These are phyloP conservation scores for Ochetophila trinervis DNA, from an alignment of 306 rosid species.

Conservation along the genomic window DNA sequence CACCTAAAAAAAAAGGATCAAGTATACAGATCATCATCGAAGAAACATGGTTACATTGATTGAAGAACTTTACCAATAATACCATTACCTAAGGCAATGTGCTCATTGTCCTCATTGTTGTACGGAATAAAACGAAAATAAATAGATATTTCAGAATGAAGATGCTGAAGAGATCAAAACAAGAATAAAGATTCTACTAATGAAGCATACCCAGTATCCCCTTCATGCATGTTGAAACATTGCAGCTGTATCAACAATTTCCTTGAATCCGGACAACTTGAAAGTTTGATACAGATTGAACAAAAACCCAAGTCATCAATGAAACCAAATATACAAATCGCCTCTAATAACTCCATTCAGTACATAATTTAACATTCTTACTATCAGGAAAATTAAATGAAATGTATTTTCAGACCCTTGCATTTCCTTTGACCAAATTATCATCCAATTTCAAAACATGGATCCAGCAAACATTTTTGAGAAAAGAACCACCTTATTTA, in stretches of 20 bases:
- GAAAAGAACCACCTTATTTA: neutral
- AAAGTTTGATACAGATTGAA: conserved; percentile 45
- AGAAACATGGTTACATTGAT: no score
- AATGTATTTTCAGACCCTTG: conserved; percentile 59
- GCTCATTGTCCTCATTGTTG: no score
- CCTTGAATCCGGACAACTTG: conserved; percentile 40
- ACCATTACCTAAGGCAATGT: no score
- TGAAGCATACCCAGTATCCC: conserved; percentile 78
- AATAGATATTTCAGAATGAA: neutral
- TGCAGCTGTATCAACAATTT: conserved; percentile 46
- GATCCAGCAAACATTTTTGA: neutral
- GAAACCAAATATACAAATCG: conserved; percentile 20
- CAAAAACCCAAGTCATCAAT: conserved; percentile 31
- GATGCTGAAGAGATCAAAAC: no score
- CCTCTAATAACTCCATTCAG: neutral
- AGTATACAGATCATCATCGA: no score
- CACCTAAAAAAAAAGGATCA: no score
- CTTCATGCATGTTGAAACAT: conserved; percentile 85
- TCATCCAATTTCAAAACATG: conserved; percentile 26
- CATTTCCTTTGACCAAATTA: conserved; percentile 37
- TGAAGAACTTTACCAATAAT: no score
- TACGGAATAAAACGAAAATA: no score
- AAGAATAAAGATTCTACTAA: no score
- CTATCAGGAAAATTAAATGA: conserved; percentile 75
- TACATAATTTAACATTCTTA: conserved; percentile 29